phyloP scores from a whole-genome alignment of 2,329 filamentous ascomycete genomes.

The Fusarium sp. region DNA sequence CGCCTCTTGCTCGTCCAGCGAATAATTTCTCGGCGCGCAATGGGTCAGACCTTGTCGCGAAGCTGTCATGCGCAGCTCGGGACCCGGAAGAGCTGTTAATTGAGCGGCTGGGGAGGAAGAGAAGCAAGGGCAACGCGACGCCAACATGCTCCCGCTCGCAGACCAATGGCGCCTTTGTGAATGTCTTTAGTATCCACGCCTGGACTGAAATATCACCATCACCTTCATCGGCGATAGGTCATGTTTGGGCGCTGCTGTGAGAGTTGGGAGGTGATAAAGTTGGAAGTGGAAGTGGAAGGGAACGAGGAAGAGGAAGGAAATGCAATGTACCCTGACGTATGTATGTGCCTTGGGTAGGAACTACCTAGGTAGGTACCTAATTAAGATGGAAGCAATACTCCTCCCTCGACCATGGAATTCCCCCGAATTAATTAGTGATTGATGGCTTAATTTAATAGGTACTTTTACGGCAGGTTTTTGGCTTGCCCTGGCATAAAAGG shows the following conservation, averaged over 20 bases:
- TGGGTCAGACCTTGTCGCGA: constrained; percentile 24
- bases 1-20: constrained; percentile 12
- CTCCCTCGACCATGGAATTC: constrained; percentile 23
- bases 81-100: constrained; percentile 23
- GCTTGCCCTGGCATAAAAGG: neutral
- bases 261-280: constrained; percentile 7
- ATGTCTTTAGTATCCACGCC: constrained; percentile 16
- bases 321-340: constrained; percentile 25
- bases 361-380: neutral
- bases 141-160: constrained; percentile 38
- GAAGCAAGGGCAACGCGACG: constrained; percentile 29
- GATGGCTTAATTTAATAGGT: constrained; percentile 25
- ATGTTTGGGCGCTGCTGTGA: neutral
- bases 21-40: constrained; percentile 18
- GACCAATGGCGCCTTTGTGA: constrained; percentile 36
- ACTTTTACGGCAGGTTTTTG: constrained; percentile 17
- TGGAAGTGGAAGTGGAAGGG: constrained; percentile 5
- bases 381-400: constrained; percentile 10
- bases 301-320: neutral
- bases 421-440: constrained; percentile 9
- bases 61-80: constrained; percentile 25
- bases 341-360: neutral
- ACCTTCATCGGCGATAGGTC: constrained; percentile 17
- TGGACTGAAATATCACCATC: constrained; percentile 31
- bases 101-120: constrained; percentile 26